phyloP scores from a whole-genome alignment of 495 filamentous ascomycete species.

The Patellaria atrata region DNA sequence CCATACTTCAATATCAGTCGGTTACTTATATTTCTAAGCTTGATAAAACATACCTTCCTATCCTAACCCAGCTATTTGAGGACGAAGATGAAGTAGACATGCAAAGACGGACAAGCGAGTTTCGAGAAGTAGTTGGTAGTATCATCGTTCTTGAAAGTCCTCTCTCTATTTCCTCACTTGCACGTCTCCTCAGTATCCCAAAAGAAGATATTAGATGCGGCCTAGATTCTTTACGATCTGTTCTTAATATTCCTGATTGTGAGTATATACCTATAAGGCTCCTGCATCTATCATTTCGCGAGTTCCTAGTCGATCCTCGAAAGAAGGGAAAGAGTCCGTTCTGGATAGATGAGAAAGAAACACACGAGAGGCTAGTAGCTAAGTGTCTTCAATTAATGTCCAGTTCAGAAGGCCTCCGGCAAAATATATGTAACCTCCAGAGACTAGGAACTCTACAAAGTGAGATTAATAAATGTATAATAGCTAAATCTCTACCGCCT shows the following conservation, averaged over 20 bases:
- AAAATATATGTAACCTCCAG: conserved; percentile 29
- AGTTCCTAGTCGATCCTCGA: conserved; percentile 32
- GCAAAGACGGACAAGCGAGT: conserved; percentile 10
- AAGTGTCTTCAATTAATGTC: conserved; percentile 26
- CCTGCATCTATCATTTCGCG: conserved; percentile 37
- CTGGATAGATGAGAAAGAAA: conserved; percentile 27
- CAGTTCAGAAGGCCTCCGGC: conserved; percentile 8
- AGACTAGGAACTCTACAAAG: conserved; percentile 15
- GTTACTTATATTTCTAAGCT: conserved; percentile 7
- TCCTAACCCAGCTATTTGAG: conserved; percentile 9
- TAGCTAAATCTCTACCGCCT: conserved; percentile 30
- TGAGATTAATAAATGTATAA: conserved; percentile 27
- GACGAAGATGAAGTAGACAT: conserved; percentile 4
- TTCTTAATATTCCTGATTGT: conserved; percentile 26
- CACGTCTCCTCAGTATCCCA: conserved; percentile 10
- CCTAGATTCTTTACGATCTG: conserved; percentile 22
- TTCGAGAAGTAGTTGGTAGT: conserved; percentile 21
- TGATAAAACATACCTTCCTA: conserved; percentile 14
- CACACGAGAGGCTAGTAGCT: conserved; percentile 21
- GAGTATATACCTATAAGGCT: conserved; percentile 22
- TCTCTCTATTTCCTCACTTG: conserved; percentile 22
- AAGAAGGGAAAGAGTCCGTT: conserved; percentile 23
- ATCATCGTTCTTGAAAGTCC: conserved; percentile 20
- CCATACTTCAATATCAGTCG: conserved; percentile 7
- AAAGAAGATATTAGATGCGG: conserved; percentile 7